Evolutionary conservation across 257 asterid species (phyloP).

Genomic region (Nicotiana obtusifolia): DNA sequence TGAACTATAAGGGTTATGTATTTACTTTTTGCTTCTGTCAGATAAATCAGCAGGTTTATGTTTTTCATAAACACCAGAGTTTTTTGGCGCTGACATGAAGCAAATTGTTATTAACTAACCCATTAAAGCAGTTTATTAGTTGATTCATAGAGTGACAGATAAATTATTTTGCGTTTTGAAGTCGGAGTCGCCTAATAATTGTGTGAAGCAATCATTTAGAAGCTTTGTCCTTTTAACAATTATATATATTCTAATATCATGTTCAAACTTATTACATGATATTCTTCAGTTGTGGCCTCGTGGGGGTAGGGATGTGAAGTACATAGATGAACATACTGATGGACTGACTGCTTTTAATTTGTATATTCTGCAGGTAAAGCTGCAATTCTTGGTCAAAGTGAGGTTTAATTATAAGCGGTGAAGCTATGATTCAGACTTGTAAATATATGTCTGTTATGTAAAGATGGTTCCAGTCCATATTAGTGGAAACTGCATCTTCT

Average conservation of each 20-base stretch:
- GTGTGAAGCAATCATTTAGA: neutral
- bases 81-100: neutral
- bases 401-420: conserved; percentile 80
- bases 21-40: neutral
- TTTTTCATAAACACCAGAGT: neutral
- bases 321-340: neutral
- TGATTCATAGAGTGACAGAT: neutral
- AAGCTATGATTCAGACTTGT: conserved; percentile 13
- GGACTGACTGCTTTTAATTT: neutral
- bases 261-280: neutral
- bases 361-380: conserved; percentile 58
- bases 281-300: neutral
- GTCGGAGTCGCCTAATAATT: neutral
- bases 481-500: neutral
- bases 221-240: neutral
- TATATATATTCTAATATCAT: neutral
- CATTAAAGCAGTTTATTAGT: neutral
- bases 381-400: conserved; percentile 93
- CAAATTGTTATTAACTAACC: neutral
- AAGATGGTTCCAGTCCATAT: neutral
- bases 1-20: neutral
- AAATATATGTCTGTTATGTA: conserved; percentile 2
- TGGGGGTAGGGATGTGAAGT: neutral
- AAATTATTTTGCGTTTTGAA: neutral
- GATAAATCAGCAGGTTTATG: neutral